Conservation (phyloP, 108 stramenopile genomes). For the Chaetoceros tenuissimus region DNA sequence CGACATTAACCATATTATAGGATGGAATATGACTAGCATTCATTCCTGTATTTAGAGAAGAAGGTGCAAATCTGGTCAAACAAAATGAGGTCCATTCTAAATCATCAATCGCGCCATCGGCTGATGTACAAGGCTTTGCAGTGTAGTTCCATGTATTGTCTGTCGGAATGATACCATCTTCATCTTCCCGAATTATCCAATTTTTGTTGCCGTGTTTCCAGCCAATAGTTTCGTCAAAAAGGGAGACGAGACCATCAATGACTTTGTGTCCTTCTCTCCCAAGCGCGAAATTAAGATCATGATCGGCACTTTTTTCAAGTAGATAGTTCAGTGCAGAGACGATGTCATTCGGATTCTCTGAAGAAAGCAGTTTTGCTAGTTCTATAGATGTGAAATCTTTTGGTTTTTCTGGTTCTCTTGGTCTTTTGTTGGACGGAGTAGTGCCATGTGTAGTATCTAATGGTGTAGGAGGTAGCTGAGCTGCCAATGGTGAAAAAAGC, state of each 20-base stretch:
- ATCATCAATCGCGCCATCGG: background rate
- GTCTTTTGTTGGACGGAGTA: background rate
- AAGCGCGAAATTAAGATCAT: slow-evolving; percentile 51
- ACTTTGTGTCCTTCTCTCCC: slow-evolving; percentile 42
- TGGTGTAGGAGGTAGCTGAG: background rate
- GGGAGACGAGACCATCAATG: slow-evolving; percentile 27
- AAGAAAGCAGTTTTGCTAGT: background rate
- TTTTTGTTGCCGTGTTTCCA: slow-evolving; percentile 24
- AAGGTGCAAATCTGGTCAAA: background rate
- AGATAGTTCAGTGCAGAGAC: slow-evolving; percentile 45
- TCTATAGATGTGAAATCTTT: background rate
- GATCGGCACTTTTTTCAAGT: slow-evolving; percentile 38
- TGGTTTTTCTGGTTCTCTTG: background rate
- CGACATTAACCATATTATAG: background rate
- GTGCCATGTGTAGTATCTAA: background rate
- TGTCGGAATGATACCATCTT: background rate
- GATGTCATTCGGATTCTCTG: background rate
- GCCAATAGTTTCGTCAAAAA: slow-evolving; percentile 51
- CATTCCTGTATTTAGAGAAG: background rate
- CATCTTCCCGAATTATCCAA: too few relatives aligned
- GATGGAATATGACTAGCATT: background rate
- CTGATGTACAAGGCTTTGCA: background rate
- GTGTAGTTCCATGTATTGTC: background rate
- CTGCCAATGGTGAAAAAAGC: background rate
- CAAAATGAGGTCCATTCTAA: background rate